Evolutionary conservation across 2,329 filamentous ascomycete species (phyloP), one percentile per base, ranked within the genome.

Genomic region (Tricladium varicosporioides): DNA sequence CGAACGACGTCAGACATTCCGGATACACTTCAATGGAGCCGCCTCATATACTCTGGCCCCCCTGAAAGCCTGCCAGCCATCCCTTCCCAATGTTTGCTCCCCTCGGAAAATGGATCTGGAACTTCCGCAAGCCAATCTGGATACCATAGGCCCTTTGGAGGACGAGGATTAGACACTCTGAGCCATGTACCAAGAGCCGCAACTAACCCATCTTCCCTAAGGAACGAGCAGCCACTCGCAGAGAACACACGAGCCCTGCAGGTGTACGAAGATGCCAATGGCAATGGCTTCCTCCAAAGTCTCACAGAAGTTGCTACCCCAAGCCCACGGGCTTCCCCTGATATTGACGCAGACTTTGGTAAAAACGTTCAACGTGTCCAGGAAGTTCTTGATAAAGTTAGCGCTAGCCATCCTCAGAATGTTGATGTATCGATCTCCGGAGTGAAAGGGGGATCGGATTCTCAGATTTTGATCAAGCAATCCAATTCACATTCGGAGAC

Each of bases 41-140:
- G 60, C 22, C 62, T 60, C 51, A 58, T 65, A 8, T 56, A 66
- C 57, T 61, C 67, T 49, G 65, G 63, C 46, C 60, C 64, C 14
- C 44, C 60, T 15, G 61, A 47, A 53, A 63, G 66, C 13, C 47
- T 72, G 5, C 70, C 70, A 36, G 65, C 69, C 22, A 72, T 72
- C 48, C 70, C 70, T 13, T 70, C 69, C 5, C 68, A 72, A 50
- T 72, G 70, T 61, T 56, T 71, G n/a, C 60, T 72, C 8, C 67
- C 68, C 10, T 70, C 68, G 13, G 66, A 71, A n/a, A 64, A 59
- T 61, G 67, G 63, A 46, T 70, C 69, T 19, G 56, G 60, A 50
- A 60, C 60, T 31, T 64, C 64, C 15, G 60, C 60, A 11, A 68
- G 65, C 44, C 62, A 67, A 53, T 56, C 63, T 22, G 60, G 54